phyloP scores from a whole-genome alignment of 169 alveolate species.

The Plasmodium ovale region DNA sequence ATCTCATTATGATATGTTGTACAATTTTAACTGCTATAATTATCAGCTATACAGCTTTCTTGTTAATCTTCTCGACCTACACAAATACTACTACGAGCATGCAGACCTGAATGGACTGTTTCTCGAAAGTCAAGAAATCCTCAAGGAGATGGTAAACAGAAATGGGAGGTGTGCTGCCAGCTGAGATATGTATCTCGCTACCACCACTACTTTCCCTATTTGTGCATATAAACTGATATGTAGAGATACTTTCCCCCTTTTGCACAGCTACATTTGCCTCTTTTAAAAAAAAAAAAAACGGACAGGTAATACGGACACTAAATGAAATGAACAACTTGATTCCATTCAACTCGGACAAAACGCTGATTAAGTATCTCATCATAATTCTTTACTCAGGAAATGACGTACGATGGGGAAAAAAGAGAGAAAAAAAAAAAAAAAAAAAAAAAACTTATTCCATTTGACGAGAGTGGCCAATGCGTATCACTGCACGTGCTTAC shows the following conservation, averaged over 20 bases:
- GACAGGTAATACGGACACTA: conserved; percentile 30
- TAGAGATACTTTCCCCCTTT: neutral
- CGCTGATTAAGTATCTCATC: conserved; percentile 58
- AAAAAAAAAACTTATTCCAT: neutral
- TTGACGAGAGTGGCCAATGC: too few relatives aligned
- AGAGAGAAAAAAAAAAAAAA: neutral
- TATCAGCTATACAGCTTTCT: conserved; percentile 54
- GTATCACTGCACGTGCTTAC: neutral
- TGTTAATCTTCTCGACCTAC: conserved; percentile 26
- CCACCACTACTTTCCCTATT: too few relatives aligned
- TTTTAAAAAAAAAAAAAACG: too few relatives aligned
- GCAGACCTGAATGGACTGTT: conserved; percentile 25
- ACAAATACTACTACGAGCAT: conserved; percentile 32
- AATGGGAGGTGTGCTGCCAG: too few relatives aligned
- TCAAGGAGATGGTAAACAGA: conserved; percentile 41
- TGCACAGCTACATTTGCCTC: neutral
- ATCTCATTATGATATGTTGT: conserved; percentile 66
- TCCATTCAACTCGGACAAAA: conserved; percentile 65
- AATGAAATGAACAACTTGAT: conserved; percentile 69
- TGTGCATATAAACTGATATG: too few relatives aligned
- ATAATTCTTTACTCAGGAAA: conserved; percentile 61
- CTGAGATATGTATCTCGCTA: too few relatives aligned
- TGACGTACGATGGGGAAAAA: too few relatives aligned
- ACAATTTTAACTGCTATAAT: conserved; percentile 65
- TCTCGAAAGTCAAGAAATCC: conserved; percentile 53